Percentiles rank a stretch among this genome's conserved stretches.
Evolutionary conservation across 2,329 filamentous ascomycete genomes (phyloP).

Genomic region (Tolypocladium cylindrosporum): DNA sequence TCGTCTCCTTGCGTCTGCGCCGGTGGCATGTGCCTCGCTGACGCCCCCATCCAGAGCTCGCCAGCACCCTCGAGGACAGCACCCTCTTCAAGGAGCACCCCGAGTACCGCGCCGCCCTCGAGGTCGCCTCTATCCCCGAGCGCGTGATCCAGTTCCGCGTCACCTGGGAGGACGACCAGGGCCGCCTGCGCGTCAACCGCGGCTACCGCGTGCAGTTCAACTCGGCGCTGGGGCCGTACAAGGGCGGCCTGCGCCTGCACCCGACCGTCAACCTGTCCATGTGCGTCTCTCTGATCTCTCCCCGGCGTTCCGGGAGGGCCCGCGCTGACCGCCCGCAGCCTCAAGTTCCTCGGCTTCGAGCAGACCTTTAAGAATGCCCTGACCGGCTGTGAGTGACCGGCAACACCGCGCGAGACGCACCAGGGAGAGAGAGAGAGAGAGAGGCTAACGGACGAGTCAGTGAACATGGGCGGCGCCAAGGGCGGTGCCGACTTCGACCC

Average conservation of each 20-base stretch:
- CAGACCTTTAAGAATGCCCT: conserved; percentile 99
- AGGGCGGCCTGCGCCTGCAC: conserved; percentile 93
- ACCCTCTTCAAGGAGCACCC: conserved; percentile 88
- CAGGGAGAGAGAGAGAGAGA: neutral
- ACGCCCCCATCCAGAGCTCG: conserved; percentile 58
- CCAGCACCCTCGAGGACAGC: conserved; percentile 87
- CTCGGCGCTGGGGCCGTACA: conserved; percentile 93
- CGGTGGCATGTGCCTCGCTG: conserved; percentile 1
- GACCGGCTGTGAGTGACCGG: conserved; percentile 64
- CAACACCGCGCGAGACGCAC: neutral
- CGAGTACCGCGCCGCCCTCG: conserved; percentile 85
- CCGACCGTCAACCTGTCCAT: conserved; percentile 72
- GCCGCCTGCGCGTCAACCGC: conserved; percentile 81
- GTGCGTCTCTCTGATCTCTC: conserved; percentile 17
- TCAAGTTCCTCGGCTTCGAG: conserved; percentile 98
- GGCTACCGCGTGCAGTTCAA: conserved; percentile 98
- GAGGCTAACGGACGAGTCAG: conserved; percentile 10
- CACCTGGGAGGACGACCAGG: conserved; percentile 91
- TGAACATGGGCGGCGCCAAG: conserved; percentile 87
- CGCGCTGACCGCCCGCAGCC: conserved; percentile 22
- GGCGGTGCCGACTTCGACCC: conserved; percentile 97
- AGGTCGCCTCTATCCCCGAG: conserved; percentile 84
- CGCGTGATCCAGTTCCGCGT: conserved; percentile 96
- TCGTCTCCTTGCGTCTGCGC: neutral
- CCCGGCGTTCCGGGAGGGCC: too few species aligned